A percentile compares a stretch with the other conserved stretches of the same genome.
Conservation (phyloP, 352 stramenopile genomes). For the Peronosclerospora sorghi region DNA sequence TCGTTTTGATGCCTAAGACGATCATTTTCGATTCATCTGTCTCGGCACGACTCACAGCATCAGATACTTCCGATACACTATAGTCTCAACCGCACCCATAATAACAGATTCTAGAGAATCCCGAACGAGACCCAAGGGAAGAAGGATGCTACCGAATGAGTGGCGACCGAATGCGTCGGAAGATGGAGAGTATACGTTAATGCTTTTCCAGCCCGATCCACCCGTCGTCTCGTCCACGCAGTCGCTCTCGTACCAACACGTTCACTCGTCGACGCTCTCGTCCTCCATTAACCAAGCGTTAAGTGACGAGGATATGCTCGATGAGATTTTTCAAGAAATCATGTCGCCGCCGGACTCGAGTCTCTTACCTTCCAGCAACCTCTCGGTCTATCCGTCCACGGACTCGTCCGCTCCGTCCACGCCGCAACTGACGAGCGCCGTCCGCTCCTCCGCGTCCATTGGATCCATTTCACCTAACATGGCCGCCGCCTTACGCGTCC, state of each 20-base stretch:
- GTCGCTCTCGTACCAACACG: constrained; percentile 1
- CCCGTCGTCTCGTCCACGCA: too few relatives aligned
- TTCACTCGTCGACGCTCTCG: constrained; percentile 2
- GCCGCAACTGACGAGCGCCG: constrained; percentile 16
- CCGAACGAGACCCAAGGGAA: too few relatives aligned
- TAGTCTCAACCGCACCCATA: too few relatives aligned
- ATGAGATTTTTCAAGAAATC: constrained; percentile 36
- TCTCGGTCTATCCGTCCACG: not conserved
- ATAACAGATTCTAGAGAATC: too few relatives aligned
- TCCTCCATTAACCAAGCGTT: constrained; percentile 13
- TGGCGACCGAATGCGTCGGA: constrained; percentile 9
- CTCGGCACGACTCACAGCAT: constrained; percentile 5
- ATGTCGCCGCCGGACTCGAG: constrained; percentile 17
- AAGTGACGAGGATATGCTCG: constrained; percentile 31
- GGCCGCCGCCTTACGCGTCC: constrained; percentile 11
- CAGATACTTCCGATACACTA: too few relatives aligned
- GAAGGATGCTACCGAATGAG: constrained; percentile 4
- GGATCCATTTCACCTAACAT: constrained; percentile 24
- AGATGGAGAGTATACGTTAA: constrained; percentile 13
- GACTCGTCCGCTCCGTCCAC: constrained; percentile 18
- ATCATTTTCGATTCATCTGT: constrained; percentile 25
- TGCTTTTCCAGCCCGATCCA: constrained; percentile 18
- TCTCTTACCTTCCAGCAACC: not conserved
- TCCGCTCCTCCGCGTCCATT: constrained; percentile 15
- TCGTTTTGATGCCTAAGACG: not conserved